These are phyloP conservation scores for Drechmeria coniospora DNA, from an alignment of 2,329 filamentous ascomycete genomes.

Conservation along the genomic window DNA sequence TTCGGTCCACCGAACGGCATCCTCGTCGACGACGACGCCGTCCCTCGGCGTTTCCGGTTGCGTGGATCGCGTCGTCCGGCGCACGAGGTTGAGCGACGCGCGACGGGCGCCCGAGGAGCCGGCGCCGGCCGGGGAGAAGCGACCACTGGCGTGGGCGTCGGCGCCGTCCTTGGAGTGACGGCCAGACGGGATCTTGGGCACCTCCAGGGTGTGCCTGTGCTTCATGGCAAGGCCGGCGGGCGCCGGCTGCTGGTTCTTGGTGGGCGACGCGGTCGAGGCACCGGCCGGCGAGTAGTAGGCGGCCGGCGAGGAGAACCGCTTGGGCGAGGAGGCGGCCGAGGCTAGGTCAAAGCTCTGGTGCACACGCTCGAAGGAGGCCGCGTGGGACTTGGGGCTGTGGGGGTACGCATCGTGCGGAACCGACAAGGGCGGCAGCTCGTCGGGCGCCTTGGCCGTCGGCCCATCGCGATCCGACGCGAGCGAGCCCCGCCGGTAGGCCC, in stretches of 20 bases:
- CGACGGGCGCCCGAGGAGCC: slow-evolving; percentile 48
- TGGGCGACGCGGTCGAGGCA: slow-evolving; percentile 26
- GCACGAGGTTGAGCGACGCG: slow-evolving; percentile 67
- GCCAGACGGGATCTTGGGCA: slow-evolving; percentile 52
- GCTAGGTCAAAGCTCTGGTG: slow-evolving; percentile 7
- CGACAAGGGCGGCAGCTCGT: too few relatives aligned
- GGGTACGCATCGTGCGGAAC: slow-evolving; percentile 2
- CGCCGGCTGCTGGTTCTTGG: slow-evolving; percentile 34
- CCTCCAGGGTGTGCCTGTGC: slow-evolving; percentile 79
- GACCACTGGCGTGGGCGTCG: slow-evolving; percentile 58
- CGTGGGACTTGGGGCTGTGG: slow-evolving; percentile 10
- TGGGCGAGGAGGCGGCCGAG: slow-evolving; percentile 20
- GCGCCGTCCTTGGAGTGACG: slow-evolving; percentile 59
- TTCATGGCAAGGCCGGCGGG: slow-evolving; percentile 40
- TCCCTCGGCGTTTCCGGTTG: slow-evolving; percentile 74
- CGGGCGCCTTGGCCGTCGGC: not conserved
- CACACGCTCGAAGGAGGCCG: slow-evolving; percentile 1
- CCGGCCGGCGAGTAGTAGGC: slow-evolving; percentile 29
- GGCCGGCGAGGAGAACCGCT: slow-evolving; percentile 52
- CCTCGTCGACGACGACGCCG: slow-evolving; percentile 74
- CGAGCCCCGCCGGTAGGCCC: not conserved
- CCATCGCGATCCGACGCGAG: too few relatives aligned
- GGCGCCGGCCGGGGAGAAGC: slow-evolving; percentile 55
- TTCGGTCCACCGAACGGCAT: slow-evolving; percentile 83
- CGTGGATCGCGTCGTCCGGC: slow-evolving; percentile 70